These are phyloP conservation scores for Saccharum hybrid DNA, from an alignment of 202 grass and related monocot species.

Conservation along the genomic window DNA sequence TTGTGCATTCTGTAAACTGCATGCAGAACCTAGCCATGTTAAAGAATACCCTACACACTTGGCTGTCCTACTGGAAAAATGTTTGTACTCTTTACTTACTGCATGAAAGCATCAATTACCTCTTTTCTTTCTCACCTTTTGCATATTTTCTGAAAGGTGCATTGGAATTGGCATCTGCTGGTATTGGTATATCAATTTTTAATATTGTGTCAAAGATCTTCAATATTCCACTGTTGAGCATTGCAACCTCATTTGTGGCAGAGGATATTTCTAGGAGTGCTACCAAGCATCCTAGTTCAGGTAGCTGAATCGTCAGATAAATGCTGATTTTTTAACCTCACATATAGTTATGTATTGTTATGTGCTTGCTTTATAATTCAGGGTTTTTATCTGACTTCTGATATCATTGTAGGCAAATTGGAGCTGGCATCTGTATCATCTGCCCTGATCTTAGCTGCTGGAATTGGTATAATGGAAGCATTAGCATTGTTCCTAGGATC, in stretches of 20 bases:
- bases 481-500: slow-evolving; percentile 87
- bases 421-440: slow-evolving; percentile 80
- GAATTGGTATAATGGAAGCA: slow-evolving; percentile 85
- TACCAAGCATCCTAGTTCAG: slow-evolving; percentile 49
- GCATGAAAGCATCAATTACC: not conserved
- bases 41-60: not conserved
- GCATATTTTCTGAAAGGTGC: slow-evolving; percentile 65
- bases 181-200: slow-evolving; percentile 83
- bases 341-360: not conserved
- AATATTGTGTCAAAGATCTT: slow-evolving; percentile 96
- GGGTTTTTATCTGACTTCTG: not conserved
- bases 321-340: not conserved
- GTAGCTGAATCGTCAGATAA: slow-evolving; percentile 28
- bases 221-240: slow-evolving; percentile 87
- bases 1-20: slow-evolving; percentile 26
- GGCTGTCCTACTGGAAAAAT: slow-evolving; percentile 1
- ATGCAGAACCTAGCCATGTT: not conserved
- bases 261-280: slow-evolving; percentile 82
- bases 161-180: slow-evolving; percentile 85
- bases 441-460: slow-evolving; percentile 82
- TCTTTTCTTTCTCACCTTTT: slow-evolving; percentile 31
- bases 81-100: slow-evolving; percentile 23
- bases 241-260: slow-evolving; percentile 90
- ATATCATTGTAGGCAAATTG: slow-evolving; percentile 56
- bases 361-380: slow-evolving; percentile 25